phyloP scores from a whole-genome alignment of 495 filamentous ascomycete genomes.

The Penicillium roqueforti region DNA sequence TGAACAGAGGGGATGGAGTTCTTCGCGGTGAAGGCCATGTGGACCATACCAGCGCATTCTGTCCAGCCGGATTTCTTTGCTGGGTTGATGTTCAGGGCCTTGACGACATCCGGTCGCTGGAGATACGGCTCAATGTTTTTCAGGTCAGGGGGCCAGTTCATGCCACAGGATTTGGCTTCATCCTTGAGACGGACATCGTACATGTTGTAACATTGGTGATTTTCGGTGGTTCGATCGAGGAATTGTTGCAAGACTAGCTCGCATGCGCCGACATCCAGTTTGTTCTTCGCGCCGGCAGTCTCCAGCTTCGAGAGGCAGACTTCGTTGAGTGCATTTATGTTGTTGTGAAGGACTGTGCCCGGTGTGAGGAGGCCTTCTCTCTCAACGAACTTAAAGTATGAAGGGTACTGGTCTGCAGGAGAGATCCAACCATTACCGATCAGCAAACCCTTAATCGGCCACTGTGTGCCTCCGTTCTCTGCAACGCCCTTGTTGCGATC shows the following conservation, averaged over 20 bases:
- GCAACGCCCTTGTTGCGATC: constrained; percentile 61
- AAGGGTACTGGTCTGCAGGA: constrained; percentile 81
- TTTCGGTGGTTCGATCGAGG: constrained; percentile 53
- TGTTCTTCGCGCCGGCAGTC: constrained; percentile 47
- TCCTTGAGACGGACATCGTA: constrained; percentile 88
- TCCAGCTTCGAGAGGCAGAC: constrained; percentile 56
- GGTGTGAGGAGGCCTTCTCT: constrained; percentile 65
- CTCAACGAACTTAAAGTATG: constrained; percentile 77
- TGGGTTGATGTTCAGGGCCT: constrained; percentile 76
- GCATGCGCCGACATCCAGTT: constrained; percentile 65
- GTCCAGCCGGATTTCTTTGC: constrained; percentile 82
- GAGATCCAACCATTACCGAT: constrained; percentile 99
- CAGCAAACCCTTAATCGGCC: constrained; percentile 83
- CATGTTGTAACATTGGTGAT: constrained; percentile 78
- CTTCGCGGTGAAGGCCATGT: constrained; percentile 57
- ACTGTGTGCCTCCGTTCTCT: constrained; percentile 37
- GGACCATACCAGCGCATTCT: constrained; percentile 84
- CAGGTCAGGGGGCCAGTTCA: constrained; percentile 94
- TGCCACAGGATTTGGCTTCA: constrained; percentile 66
- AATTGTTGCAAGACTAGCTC: constrained; percentile 70
- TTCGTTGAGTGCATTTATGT: constrained; percentile 67
- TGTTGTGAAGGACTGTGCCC: constrained; percentile 57
- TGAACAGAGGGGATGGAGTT: constrained; percentile 68
- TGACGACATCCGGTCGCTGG: constrained; percentile 69
- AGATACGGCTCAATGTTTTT: constrained; percentile 74